Evolutionary conservation across 2,329 filamentous ascomycete genomes (phyloP), one percentile per base, ranked within the genome.

Genomic region (Trichoderma atroviride): DNA sequence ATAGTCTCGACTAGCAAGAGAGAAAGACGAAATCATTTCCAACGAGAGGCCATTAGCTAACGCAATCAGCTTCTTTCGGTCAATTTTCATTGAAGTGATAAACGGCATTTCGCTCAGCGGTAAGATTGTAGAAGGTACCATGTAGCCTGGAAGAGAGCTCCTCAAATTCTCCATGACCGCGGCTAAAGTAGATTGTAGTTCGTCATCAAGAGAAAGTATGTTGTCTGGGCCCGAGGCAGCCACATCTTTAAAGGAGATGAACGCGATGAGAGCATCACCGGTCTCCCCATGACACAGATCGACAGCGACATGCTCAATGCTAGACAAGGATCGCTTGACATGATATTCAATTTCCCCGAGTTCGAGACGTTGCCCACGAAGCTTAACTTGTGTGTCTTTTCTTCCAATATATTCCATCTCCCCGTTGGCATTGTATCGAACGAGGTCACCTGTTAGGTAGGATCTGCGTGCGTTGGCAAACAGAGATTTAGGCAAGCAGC

Each of bases 81-180:
- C 72, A 16, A 72, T 56, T 53, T 74, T 74, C 29, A 72, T 72
- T 6, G 72, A 71, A 5, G 62, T 59, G 1, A 68, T 72, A 22
- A 72, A 70, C 0, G 73, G 73, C 29, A 73, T 59, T 3, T 61
- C 9, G 14, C 69, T 61, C 4, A 80, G 63, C 1, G 74, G 73
- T 4, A 81, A 22, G 66, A 74, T 79, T 5, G 74, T 55, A 1
- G 72, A 74, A 0, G 80, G 80, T 0, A 81, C 72, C 80, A 81
- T 81, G 66, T 79, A 81, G 0, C 71, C 68, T 1, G 80, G 79
- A 43, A 74, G 55, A 5, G 60, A 58, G 2, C 3, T 22, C 19
- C 43, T 69, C 27, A 69, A 29, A 43, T 55, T 29, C 16, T 65
- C 69, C 40, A 56, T 60, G 6, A 70, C 27, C 1, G 10, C n/a